A percentile compares a stretch with the other conserved stretches of the same genome.
Conservation (phyloP, 495 filamentous ascomycete genomes). For the Penicillium paradoxum region DNA sequence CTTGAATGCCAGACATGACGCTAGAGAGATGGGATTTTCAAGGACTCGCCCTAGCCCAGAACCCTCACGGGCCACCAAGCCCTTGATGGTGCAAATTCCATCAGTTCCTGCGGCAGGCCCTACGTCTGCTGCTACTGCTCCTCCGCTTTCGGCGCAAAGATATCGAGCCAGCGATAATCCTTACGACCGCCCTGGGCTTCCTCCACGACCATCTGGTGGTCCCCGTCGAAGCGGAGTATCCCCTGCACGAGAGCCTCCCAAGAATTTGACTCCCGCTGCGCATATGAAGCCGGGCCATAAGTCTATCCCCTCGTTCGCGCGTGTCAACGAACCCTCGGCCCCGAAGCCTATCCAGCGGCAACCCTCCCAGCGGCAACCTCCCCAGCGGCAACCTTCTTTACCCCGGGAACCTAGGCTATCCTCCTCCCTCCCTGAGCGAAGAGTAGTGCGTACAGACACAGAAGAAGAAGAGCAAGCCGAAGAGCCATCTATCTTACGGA, state of each 20-base stretch:
- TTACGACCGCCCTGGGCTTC: slow-evolving; percentile 56
- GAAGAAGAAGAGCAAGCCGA: slow-evolving; percentile 33
- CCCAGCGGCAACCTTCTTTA: slow-evolving; percentile 30
- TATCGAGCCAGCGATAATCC: slow-evolving; percentile 32
- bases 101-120: slow-evolving; percentile 14
- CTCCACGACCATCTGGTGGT: slow-evolving; percentile 42
- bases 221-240: slow-evolving; percentile 25
- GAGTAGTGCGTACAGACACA: slow-evolving; percentile 21
- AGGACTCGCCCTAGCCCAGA: slow-evolving; percentile 23
- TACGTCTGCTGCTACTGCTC: slow-evolving; percentile 20
- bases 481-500: slow-evolving; percentile 27
- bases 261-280: slow-evolving; percentile 10
- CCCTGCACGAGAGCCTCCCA: slow-evolving; percentile 27
- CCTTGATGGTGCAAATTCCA: slow-evolving; percentile 36
- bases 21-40: slow-evolving; percentile 30
- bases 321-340: slow-evolving; percentile 10
- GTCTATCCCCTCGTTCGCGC: slow-evolving; percentile 11
- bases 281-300: slow-evolving; percentile 17
- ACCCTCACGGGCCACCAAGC: slow-evolving; percentile 27
- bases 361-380: no score
- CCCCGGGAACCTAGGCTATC: slow-evolving; percentile 24
- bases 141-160: slow-evolving; percentile 25
- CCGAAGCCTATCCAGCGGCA: slow-evolving; percentile 24
- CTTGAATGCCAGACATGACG: slow-evolving; percentile 13
- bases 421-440: slow-evolving; percentile 21